phyloP scores from a whole-genome alignment of 371 early-diverging fungal genomes.

The Haplosporangium sp. region DNA sequence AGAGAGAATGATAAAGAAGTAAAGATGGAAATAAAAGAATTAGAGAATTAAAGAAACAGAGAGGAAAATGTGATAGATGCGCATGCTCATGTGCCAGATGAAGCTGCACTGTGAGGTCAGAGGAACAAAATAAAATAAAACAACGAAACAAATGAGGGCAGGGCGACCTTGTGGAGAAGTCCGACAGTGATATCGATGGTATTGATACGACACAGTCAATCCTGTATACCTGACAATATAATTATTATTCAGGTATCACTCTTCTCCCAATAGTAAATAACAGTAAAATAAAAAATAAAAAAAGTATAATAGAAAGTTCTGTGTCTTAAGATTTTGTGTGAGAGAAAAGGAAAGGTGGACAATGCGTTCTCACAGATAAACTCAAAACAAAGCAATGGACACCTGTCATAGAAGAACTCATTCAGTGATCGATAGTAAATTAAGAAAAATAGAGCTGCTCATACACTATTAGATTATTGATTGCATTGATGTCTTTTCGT shows the following conservation, averaged over 20 bases:
- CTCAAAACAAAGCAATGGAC: neutral
- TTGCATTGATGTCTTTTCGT: no score
- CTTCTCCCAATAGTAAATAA: neutral
- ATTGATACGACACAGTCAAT: no score
- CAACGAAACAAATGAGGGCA: neutral
- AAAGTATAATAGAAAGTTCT: neutral
- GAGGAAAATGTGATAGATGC: neutral
- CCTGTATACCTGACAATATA: no score
- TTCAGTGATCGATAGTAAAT: neutral
- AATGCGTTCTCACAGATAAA: conserved; percentile 6
- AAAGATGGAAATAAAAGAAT: no score
- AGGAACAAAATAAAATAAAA: neutral
- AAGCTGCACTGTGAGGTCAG: conserved; percentile 3
- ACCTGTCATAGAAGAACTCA: neutral
- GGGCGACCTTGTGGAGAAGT: neutral
- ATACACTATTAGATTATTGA: neutral
- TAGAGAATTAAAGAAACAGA: neutral
- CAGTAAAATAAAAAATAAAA: neutral
- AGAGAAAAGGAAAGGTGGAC: conserved; percentile 8
- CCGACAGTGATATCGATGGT: no score
- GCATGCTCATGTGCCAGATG: conserved; percentile 14
- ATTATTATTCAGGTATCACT: no score
- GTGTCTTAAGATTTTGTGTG: neutral
- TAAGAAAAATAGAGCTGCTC: neutral
- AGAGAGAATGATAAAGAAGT: neutral